phyloP scores from a whole-genome alignment of 352 stramenopile genomes.

The Pythium aquatile region DNA sequence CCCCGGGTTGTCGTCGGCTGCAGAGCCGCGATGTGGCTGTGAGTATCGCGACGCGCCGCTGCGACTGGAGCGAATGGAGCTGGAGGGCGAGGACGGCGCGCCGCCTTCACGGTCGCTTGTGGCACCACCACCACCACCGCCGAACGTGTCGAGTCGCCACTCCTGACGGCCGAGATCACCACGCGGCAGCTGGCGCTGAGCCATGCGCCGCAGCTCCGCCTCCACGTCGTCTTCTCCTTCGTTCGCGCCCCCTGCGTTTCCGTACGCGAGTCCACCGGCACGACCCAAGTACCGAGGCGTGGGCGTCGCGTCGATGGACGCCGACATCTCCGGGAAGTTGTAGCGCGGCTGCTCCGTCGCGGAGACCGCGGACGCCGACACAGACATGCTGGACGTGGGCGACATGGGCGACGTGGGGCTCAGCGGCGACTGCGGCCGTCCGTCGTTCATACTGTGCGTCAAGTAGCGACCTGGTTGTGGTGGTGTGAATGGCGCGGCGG shows the following conservation, averaged over 20 bases:
- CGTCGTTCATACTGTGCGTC: slow-evolving; percentile 28
- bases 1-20: slow-evolving; percentile 18
- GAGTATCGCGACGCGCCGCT: slow-evolving; percentile 26
- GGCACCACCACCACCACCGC: slow-evolving; percentile 17
- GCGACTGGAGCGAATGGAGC: slow-evolving; percentile 36
- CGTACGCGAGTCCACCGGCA: slow-evolving; percentile 21
- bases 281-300: slow-evolving; percentile 75
- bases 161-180: slow-evolving; percentile 76
- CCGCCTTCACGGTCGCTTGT: slow-evolving; percentile 10
- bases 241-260: slow-evolving; percentile 17
- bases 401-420: slow-evolving; percentile 55
- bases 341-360: slow-evolving; percentile 74
- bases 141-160: slow-evolving; percentile 70
- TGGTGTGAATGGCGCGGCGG: slow-evolving; percentile 16
- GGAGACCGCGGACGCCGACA: slow-evolving; percentile 78
- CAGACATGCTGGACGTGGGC: slow-evolving; percentile 66
- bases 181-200: slow-evolving; percentile 70
- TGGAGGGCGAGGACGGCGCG: slow-evolving; percentile 42
- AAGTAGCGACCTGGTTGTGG: slow-evolving; percentile 38
- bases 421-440: slow-evolving; percentile 29
- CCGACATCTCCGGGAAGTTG: slow-evolving; percentile 76
- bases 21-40: neutral
- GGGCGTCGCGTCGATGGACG: slow-evolving; percentile 75
- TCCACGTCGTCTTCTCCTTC: slow-evolving; percentile 72
- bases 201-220: slow-evolving; percentile 72